A percentile compares a stretch with the other conserved stretches of the same genome.
Evolutionary conservation across 106 monocot species (phyloP).

Genomic region (Dioscorea dumetorum): DNA sequence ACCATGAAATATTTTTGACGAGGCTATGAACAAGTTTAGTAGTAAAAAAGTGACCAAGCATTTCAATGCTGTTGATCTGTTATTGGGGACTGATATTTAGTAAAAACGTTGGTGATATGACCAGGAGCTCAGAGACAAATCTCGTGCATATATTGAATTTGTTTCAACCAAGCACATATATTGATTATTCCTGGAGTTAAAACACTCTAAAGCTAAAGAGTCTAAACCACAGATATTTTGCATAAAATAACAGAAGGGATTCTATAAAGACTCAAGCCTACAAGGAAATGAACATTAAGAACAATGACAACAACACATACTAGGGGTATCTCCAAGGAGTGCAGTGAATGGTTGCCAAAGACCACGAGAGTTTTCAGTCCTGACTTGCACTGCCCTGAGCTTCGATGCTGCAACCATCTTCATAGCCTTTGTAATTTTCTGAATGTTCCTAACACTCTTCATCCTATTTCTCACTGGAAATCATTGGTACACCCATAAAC

Average conservation of each 20-base stretch:
- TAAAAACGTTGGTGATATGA: too few species aligned
- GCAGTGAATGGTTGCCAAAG: conserved; percentile 91
- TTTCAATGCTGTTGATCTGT: too few species aligned
- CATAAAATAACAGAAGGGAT: neutral
- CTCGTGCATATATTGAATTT: neutral
- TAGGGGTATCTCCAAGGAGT: conserved; percentile 79
- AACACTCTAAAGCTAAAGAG: too few species aligned
- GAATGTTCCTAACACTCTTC: conserved; percentile 97
- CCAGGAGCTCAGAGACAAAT: neutral
- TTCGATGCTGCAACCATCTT: conserved; percentile 99
- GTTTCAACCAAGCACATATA: neutral
- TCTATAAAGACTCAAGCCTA: neutral
- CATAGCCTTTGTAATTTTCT: conserved; percentile 99
- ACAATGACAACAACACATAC: conserved; percentile 21
- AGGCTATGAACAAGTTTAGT: too few species aligned
- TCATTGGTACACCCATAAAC: neutral
- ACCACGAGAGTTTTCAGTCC: conserved; percentile 86
- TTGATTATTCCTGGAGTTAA: neutral
- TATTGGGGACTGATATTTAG: too few species aligned
- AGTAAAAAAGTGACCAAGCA: too few species aligned
- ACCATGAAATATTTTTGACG: too few species aligned
- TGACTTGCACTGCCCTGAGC: conserved; percentile 70
- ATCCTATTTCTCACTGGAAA: conserved; percentile 81
- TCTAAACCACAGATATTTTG: neutral
- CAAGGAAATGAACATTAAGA: neutral